phyloP scores from a whole-genome alignment of 2,329 filamentous ascomycete genomes.

The Clarireedia paspali region DNA sequence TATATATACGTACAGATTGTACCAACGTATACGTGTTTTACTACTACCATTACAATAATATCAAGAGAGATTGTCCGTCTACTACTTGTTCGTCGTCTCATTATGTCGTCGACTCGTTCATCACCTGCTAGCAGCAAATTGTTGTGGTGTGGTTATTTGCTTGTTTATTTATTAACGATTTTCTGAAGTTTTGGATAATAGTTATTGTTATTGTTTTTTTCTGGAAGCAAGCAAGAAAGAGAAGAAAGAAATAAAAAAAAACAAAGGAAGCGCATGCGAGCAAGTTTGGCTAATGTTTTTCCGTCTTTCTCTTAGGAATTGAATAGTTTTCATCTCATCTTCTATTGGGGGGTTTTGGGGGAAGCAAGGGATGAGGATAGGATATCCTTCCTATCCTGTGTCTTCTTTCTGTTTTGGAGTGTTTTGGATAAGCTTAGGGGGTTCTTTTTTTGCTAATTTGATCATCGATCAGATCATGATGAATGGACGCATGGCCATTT shows the following conservation, averaged over 20 bases:
- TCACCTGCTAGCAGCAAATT: not conserved
- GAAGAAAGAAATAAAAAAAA: not conserved
- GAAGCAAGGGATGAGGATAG: constrained; percentile 1
- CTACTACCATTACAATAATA: too few relatives aligned
- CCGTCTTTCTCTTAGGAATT: constrained; percentile 3
- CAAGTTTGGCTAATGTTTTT: too few relatives aligned
- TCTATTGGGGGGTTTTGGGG: not conserved
- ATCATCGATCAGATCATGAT: not conserved
- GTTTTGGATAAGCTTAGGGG: not conserved
- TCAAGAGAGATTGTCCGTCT: too few relatives aligned
- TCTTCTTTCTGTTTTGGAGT: not conserved
- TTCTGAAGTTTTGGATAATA: not conserved
- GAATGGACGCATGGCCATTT: not conserved
- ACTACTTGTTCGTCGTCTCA: too few relatives aligned
- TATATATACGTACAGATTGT: not conserved
- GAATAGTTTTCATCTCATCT: not conserved
- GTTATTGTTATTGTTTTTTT: not conserved
- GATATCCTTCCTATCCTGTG: not conserved
- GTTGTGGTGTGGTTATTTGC: not conserved
- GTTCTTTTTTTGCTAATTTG: not conserved
- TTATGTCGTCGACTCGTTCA: too few relatives aligned
- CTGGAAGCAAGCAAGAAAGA: too few relatives aligned
- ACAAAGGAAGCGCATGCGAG: too few relatives aligned
- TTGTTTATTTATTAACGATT: not conserved
- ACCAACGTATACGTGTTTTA: too few relatives aligned